phyloP scores from a whole-genome alignment of 305 asterid genomes.

The Fraxinus floribunda region DNA sequence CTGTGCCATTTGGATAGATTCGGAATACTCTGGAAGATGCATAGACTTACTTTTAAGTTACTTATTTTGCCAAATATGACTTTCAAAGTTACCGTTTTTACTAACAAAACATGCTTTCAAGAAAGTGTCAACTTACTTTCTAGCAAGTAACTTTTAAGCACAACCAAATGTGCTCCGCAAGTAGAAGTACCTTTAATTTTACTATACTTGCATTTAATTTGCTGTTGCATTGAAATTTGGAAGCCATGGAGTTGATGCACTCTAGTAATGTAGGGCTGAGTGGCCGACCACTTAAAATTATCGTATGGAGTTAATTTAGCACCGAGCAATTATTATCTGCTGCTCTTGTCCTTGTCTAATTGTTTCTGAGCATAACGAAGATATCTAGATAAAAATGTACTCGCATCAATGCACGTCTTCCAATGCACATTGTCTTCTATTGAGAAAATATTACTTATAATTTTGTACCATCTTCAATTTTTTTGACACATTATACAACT shows the following conservation, averaged over 20 bases:
- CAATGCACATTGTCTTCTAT: slow-evolving; percentile 8
- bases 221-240: not conserved
- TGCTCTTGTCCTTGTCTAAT: slow-evolving; percentile 2
- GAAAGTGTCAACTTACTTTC: not conserved
- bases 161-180: not conserved
- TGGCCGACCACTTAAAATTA: not conserved
- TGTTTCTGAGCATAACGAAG: slow-evolving; percentile 3
- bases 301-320: not conserved
- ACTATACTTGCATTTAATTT: not conserved
- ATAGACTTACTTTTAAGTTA: not conserved
- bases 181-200: not conserved
- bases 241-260: not conserved
- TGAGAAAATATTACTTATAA: slow-evolving; percentile 6
- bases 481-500: slow-evolving; percentile 21
- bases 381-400: slow-evolving; percentile 9
- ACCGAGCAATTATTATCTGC: not conserved
- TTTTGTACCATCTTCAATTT: slow-evolving; percentile 16
- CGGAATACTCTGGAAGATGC: not conserved
- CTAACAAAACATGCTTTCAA: not conserved
- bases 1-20: not conserved
- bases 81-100: not conserved
- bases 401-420: slow-evolving; percentile 16
- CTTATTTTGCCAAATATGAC: not conserved
- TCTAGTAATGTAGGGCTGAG: not conserved
- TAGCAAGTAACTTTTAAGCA: not conserved